Base-by-base conservation (phyloP, 441 rosid species). In the Jatropha podagrica region DNA sequence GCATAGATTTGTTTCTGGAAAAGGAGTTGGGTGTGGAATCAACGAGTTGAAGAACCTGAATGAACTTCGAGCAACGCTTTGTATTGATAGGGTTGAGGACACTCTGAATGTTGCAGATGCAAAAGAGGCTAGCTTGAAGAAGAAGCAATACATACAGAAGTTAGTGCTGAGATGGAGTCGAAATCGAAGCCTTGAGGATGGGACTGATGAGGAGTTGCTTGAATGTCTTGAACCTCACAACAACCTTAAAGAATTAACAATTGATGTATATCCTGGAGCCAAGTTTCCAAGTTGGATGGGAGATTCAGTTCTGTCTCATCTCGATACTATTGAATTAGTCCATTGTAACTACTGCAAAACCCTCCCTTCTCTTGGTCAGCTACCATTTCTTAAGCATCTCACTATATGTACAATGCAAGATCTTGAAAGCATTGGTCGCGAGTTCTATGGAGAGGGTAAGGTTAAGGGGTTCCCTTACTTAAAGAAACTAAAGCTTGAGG, bases 321-420 rank as follows among this genome's bases (percentile, higher is more conserved):
- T 79, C 7, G 67, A 54, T 27, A 66, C 59, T 48, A 48, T 83
- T 59, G 75, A 69, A 61, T 73, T 79, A 60, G 18, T 56, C 38
- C 75, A 72, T 61, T 80, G 88, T 63, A 80, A 74, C 40, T 46
- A 76, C 59, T 66, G 83, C 63, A 44, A 26, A 27, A 48, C 66
- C 38, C 62, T 85, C 64, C 88, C 88, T 20, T 66, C 83, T 10
- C 76, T 80, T 20, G 80, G 77, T 63, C 83, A 80, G 74, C 80
- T 83, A 62, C 83, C 83, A 14, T 75, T 55, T 64, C 83, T 83
- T 72, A 75, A 75, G 67, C 52, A 44, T 67, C 83, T 83, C 58
- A 55, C 66, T 65, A 59, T 83, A 49, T 52, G 40, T 46, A 82
- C 67, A 78, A 76, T 70, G 79, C 68, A 48, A 40, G 76, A 80